phyloP scores from a whole-genome alignment of 2,329 filamentous ascomycete genomes.

The Fusarium sublunatum region DNA sequence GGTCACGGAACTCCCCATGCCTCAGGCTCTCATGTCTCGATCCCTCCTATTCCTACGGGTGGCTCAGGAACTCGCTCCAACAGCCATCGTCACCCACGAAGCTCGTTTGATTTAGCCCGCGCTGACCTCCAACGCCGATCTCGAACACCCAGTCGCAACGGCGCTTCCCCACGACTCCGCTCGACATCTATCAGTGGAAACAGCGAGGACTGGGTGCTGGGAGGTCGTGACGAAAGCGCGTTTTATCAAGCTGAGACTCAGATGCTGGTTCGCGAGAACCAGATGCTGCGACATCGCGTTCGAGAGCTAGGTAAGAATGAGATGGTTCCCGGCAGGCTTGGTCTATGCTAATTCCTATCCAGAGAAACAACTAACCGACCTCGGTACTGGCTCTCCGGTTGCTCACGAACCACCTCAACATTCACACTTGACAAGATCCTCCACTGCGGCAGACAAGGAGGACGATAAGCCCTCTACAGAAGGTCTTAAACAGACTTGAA shows the following conservation, averaged over 20 bases:
- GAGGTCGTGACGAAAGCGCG: conserved; percentile 77
- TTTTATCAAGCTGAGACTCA: conserved; percentile 88
- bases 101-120: conserved; percentile 69
- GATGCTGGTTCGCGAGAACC: conserved; percentile 81
- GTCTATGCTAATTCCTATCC: conserved; percentile 19
- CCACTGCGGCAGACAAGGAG: conserved; percentile 57
- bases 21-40: conserved; percentile 49
- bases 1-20: conserved; percentile 52
- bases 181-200: conserved; percentile 69
- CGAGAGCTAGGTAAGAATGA: conserved; percentile 75
- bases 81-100: conserved; percentile 61
- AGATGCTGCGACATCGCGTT: conserved; percentile 82
- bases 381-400: conserved; percentile 46
- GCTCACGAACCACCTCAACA: conserved; percentile 60
- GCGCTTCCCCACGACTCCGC: conserved; percentile 66
- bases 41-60: conserved; percentile 49
- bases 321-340: neutral
- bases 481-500: conserved; percentile 32
- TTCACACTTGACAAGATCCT: conserved; percentile 61
- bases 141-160: conserved; percentile 68
- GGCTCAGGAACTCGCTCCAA: conserved; percentile 65
- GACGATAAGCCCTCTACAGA: conserved; percentile 30
- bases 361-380: conserved; percentile 66
- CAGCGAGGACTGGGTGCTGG: conserved; percentile 69
- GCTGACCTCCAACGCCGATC: conserved; percentile 67